phyloP scores from a whole-genome alignment of 208 protist species.

The Trypanosomatidae sp. region DNA sequence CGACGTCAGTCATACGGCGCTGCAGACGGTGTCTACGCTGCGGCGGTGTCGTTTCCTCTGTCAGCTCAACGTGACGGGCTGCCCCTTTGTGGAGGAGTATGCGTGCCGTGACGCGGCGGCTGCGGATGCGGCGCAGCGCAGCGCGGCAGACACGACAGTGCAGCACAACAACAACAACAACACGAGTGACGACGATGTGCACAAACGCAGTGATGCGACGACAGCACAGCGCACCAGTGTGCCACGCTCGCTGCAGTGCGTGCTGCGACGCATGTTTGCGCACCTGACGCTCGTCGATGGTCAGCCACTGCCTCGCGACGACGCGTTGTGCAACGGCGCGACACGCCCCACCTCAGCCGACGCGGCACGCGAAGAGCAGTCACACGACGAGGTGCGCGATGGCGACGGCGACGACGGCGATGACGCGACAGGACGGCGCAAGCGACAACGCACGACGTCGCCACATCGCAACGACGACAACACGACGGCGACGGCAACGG shows the following conservation, averaged over 20 bases:
- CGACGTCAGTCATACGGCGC: slow-evolving; percentile 62
- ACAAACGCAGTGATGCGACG: neutral
- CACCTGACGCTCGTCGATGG: slow-evolving; percentile 29
- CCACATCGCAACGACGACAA: too few species aligned
- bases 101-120: slow-evolving; percentile 4
- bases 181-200: neutral
- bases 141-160: neutral
- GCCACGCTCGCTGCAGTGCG: slow-evolving; percentile 13
- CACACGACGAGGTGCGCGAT: too few species aligned
- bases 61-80: slow-evolving; percentile 51
- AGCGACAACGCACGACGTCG: too few species aligned
- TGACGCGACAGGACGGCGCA: too few species aligned
- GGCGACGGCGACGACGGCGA: too few species aligned
- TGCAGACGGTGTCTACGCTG: slow-evolving; percentile 32
- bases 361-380: too few species aligned
- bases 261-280: slow-evolving; percentile 12
- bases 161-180: neutral
- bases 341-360: too few species aligned
- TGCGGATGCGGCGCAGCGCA: neutral
- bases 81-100: slow-evolving; percentile 30
- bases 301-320: slow-evolving; percentile 12
- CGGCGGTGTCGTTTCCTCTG: slow-evolving; percentile 63
- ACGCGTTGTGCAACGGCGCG: too few species aligned
- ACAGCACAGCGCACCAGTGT: too few species aligned
- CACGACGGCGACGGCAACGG: too few species aligned